These are phyloP conservation scores for Meyerozyma smithsonii DNA, from an alignment of 1,139 yeast species.

Conservation along the genomic window DNA sequence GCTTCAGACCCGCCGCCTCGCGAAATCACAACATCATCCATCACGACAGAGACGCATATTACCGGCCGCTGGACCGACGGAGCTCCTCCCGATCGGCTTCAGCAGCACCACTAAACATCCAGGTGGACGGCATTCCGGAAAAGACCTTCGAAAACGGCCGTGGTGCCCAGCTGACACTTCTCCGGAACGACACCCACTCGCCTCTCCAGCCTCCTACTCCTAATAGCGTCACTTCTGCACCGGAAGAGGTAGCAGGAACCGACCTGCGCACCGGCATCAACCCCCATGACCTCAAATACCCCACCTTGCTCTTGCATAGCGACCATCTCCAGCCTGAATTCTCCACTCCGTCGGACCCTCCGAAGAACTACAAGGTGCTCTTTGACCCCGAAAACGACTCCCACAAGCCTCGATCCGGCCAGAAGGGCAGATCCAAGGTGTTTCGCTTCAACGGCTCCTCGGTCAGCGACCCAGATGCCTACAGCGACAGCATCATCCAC, in stretches of 20 bases:
- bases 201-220: constrained; percentile 1
- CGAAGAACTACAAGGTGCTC: constrained; percentile 36
- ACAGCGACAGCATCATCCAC: constrained; percentile 5
- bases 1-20: background rate
- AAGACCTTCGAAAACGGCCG: background rate
- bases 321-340: constrained; percentile 17
- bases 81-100: background rate
- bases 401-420: constrained; percentile 22
- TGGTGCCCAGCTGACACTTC: background rate
- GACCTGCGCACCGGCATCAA: constrained; percentile 31
- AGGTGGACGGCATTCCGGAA: background rate
- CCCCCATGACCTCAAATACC: constrained; percentile 26
- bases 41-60: background rate
- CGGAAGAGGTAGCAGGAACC: constrained; percentile 19
- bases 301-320: constrained; percentile 28
- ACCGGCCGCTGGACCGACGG: background rate
- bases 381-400: constrained; percentile 55
- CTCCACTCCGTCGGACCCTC: constrained; percentile 15
- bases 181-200: background rate
- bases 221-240: background rate
- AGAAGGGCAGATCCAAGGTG: constrained; percentile 34
- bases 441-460: constrained; percentile 27
- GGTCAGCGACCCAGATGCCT: background rate
- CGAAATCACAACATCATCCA: background rate
- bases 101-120: background rate